Evolutionary conservation across 495 filamentous ascomycete species (phyloP).

Genomic region (Sordaria brevicollis): DNA sequence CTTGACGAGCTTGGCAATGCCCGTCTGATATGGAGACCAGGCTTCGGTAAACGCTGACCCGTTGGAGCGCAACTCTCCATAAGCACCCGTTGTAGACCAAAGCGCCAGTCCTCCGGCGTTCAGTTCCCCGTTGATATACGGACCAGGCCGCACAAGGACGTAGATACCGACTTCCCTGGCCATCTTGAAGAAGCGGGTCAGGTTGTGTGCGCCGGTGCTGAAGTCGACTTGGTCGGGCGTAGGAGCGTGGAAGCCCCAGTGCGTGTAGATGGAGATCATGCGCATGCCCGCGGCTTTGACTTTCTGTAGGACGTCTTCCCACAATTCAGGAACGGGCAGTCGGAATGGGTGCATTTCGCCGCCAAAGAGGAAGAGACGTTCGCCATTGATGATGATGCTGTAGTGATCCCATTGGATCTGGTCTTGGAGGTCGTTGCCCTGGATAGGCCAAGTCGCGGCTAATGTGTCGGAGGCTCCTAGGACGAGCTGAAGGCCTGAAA

Average conservation of each 20-base stretch:
- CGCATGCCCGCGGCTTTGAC: conserved; percentile 46
- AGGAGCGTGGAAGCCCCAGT: conserved; percentile 48
- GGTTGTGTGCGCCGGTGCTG: conserved; percentile 41
- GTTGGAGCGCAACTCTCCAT: conserved; percentile 46
- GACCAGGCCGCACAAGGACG: conserved; percentile 49
- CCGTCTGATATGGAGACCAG: conserved; percentile 40
- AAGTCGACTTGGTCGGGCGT: conserved; percentile 44
- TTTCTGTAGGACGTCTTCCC: conserved; percentile 52
- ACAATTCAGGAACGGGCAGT: conserved; percentile 35
- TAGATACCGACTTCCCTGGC: conserved; percentile 48
- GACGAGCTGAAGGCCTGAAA: background rate
- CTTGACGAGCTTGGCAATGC: conserved; percentile 38
- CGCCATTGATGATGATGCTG: conserved; percentile 46
- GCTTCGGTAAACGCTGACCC: conserved; percentile 47
- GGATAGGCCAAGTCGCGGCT: conserved; percentile 32
- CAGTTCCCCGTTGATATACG: conserved; percentile 51
- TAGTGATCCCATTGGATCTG: conserved; percentile 49
- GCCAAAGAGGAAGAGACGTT: conserved; percentile 45
- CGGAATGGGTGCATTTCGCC: conserved; percentile 33
- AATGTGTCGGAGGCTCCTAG: background rate
- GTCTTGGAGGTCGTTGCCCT: conserved; percentile 40
- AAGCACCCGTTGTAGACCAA: conserved; percentile 53
- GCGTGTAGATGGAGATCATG: conserved; percentile 43
- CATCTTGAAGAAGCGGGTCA: conserved; percentile 44
- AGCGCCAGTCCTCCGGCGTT: conserved; percentile 49